phyloP scores from a whole-genome alignment of 257 asterid genomes.

The Cruciata laevipes region DNA sequence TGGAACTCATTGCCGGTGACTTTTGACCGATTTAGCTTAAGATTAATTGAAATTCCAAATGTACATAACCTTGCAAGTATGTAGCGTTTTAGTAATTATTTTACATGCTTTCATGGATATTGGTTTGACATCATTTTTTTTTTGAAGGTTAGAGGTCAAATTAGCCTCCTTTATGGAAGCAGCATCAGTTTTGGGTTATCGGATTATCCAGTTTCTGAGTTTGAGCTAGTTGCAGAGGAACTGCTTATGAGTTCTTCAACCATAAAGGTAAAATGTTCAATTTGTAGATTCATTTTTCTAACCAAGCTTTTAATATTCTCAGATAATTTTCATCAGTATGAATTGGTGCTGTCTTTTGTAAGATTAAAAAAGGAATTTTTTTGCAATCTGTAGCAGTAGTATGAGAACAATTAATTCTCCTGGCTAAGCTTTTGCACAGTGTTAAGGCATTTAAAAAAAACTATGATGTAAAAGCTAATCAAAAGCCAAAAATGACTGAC shows the following conservation, averaged over 20 bases:
- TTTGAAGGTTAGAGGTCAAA: constrained; percentile 94
- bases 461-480: neutral
- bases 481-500: neutral
- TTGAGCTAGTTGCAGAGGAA: constrained; percentile 97
- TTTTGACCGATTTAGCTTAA: neutral
- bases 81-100: neutral
- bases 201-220: constrained; percentile 82
- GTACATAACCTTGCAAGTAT: too few species aligned
- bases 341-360: neutral
- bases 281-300: neutral
- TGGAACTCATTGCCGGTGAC: neutral
- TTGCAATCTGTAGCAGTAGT: too few species aligned
- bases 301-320: neutral
- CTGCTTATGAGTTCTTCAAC: constrained; percentile 85
- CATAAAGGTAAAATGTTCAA: constrained; percentile 54
- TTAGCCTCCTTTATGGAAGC: constrained; percentile 75
- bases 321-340: neutral
- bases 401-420: neutral
- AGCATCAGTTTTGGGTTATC: constrained; percentile 85
- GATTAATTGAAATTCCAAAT: neutral
- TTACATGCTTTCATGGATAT: neutral
- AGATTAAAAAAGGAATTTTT: neutral
- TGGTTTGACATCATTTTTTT: constrained; percentile 9
- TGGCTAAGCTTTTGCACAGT: neutral
- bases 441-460: neutral